Evolutionary conservation across 805 yeast genomes (phyloP).

Genomic region (Starmerella vaccinii): DNA sequence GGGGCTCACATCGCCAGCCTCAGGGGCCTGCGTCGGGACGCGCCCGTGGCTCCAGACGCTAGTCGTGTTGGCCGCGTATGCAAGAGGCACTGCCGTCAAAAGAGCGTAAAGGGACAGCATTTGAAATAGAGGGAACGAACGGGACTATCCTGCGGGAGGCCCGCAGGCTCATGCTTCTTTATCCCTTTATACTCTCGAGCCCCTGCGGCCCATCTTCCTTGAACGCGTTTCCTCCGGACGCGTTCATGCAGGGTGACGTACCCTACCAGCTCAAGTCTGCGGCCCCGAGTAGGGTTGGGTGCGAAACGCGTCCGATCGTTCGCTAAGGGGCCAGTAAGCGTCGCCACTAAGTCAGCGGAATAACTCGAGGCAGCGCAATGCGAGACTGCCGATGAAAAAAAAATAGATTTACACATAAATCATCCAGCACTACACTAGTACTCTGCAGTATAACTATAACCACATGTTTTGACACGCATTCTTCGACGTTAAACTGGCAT

Average conservation of each 20-base stretch:
- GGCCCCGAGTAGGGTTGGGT: neutral
- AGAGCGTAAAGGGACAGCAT: conserved; percentile 7
- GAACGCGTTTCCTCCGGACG: neutral
- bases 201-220: neutral
- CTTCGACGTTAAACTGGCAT: no score
- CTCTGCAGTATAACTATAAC: no score
- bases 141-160: neutral
- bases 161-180: neutral
- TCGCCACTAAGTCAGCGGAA: neutral
- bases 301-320: neutral
- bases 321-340: neutral
- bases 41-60: conserved; percentile 3
- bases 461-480: no score
- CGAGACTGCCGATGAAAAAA: no score
- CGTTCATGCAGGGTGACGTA: conserved; percentile 5
- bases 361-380: no score
- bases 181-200: neutral
- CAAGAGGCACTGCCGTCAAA: conserved; percentile 6
- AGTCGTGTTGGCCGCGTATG: conserved; percentile 1
- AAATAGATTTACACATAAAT: no score
- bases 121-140: neutral
- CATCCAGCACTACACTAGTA: no score
- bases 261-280: neutral
- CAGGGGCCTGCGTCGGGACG: conserved; percentile 2
- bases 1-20: neutral